Percentiles rank a stretch among this genome's conserved stretches.
Evolutionary conservation across 192 early-diverging fungal species (phyloP).

Genomic region (Backusella macrospora): DNA sequence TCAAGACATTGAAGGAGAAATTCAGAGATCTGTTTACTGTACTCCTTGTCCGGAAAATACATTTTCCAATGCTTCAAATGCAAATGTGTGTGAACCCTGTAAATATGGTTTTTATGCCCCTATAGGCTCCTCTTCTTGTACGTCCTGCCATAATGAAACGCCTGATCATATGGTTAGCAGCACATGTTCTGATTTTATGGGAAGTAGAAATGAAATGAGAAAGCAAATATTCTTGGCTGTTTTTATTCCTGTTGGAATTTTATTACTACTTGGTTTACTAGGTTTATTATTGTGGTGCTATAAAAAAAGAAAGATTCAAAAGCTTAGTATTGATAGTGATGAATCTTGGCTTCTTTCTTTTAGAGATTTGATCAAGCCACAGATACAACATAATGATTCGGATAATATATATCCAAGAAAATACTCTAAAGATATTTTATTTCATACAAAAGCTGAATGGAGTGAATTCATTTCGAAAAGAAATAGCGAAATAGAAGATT

Average conservation of each 20-base stretch:
- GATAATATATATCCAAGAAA: background rate
- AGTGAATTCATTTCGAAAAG: background rate
- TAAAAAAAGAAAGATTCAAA: background rate
- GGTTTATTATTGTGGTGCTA: background rate
- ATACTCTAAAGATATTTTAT: background rate
- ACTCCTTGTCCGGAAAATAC: conserved; percentile 19
- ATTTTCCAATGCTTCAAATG: background rate
- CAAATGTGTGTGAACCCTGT: conserved; percentile 11
- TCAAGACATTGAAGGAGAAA: background rate
- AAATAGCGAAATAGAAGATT: background rate
- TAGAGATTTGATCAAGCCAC: conserved; percentile 1
- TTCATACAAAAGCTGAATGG: background rate
- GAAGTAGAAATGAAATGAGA: background rate
- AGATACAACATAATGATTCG: background rate
- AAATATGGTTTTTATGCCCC: conserved; percentile 3
- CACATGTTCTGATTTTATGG: conserved; percentile 8
- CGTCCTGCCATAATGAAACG: conserved; percentile 11
- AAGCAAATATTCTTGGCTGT: conserved; percentile 11
- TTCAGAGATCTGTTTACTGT: conserved; percentile 14
- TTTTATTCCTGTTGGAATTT: conserved; percentile 21
- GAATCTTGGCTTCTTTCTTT: background rate
- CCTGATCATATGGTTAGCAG: background rate
- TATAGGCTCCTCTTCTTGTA: conserved; percentile 3
- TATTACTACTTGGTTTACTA: background rate
- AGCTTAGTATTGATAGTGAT: background rate